Evolutionary conservation across 148 eudicot species (phyloP).

Genomic region (Silene uniflora): DNA sequence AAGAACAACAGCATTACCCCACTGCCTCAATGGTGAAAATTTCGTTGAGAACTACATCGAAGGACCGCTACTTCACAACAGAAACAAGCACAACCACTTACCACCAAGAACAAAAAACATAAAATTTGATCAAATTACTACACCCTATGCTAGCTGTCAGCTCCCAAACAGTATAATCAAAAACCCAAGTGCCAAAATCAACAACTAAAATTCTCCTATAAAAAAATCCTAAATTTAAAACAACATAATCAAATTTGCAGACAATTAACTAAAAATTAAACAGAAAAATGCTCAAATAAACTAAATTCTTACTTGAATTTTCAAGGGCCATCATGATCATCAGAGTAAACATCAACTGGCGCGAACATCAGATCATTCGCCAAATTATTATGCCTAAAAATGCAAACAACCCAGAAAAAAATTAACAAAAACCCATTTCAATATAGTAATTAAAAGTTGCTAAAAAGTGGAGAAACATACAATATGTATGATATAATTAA

Average conservation of each 20-base stretch:
- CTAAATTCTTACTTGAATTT: slow-evolving; percentile 40
- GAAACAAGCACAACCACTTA: no score
- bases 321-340: slow-evolving; percentile 58
- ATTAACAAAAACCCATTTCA: slow-evolving; percentile 26
- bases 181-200: slow-evolving; percentile 3
- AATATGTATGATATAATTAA: background rate
- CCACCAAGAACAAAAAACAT: no score
- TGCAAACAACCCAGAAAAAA: background rate
- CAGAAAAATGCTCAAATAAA: background rate
- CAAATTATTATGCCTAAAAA: slow-evolving; percentile 27
- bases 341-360: slow-evolving; percentile 40
- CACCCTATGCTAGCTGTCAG: background rate
- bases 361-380: slow-evolving; percentile 68
- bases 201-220: slow-evolving; percentile 11
- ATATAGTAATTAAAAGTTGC: slow-evolving; percentile 3
- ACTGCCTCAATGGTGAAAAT: no score
- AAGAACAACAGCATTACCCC: no score
- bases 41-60: no score
- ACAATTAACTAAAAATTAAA: background rate
- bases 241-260: background rate
- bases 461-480: background rate
- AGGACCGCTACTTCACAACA: no score
- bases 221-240: slow-evolving; percentile 20
- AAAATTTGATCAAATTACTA: slow-evolving; percentile 2
- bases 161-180: slow-evolving; percentile 4